Evolutionary conservation across 257 asterid genomes (phyloP).

Genomic region (Penstemon newberryi): DNA sequence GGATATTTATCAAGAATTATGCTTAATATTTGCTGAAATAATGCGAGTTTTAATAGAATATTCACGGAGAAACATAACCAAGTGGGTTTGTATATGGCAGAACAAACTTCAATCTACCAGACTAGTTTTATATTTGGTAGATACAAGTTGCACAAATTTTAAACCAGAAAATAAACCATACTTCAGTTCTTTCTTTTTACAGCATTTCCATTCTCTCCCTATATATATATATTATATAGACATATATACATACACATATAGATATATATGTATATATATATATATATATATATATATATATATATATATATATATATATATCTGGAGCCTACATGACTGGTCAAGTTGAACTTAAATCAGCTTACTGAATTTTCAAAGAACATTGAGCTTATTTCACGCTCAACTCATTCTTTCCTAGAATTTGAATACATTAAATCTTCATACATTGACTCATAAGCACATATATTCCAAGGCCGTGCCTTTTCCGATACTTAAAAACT

Average conservation of each 20-base stretch:
- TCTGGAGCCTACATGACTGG: background rate
- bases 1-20: background rate
- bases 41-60: background rate
- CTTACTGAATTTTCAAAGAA: background rate
- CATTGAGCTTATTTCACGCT: background rate
- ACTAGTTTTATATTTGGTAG: background rate
- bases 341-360: background rate
- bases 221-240: background rate
- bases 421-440: background rate
- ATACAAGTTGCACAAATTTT: background rate
- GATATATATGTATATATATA: background rate
- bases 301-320: too few species aligned
- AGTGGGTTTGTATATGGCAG: background rate
- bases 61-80: background rate
- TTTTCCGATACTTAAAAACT: background rate
- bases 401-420: background rate
- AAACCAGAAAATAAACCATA: background rate
- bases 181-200: background rate
- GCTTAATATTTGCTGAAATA: background rate
- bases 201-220: background rate
- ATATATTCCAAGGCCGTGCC: background rate
- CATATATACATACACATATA: too few species aligned
- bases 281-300: too few species aligned
- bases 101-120: background rate
- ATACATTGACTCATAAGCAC: background rate